Conservation (phyloP, 192 early-diverging fungal genomes). For the Backusella parvicylindrica region DNA sequence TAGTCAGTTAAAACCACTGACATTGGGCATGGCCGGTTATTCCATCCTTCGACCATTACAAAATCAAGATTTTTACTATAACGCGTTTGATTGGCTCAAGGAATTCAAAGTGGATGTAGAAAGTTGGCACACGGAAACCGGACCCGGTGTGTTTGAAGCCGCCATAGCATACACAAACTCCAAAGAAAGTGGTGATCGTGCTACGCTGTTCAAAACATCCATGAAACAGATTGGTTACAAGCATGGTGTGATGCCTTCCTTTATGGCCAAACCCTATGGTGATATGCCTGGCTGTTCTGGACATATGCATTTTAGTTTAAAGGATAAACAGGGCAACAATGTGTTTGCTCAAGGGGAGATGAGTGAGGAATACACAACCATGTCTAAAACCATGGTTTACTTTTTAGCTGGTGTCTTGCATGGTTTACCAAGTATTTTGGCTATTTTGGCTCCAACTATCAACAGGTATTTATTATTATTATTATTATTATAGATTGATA, state of each 20-base stretch:
- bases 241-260: conserved; percentile 68
- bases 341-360: conserved; percentile 40
- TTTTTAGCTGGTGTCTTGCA: conserved; percentile 52
- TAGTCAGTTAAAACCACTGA: conserved; percentile 51
- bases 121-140: conserved; percentile 79
- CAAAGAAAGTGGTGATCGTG: conserved; percentile 62
- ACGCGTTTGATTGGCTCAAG: conserved; percentile 61
- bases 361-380: conserved; percentile 28
- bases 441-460: conserved; percentile 73
- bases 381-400: conserved; percentile 53
- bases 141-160: conserved; percentile 81
- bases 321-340: conserved; percentile 45
- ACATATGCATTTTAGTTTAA: conserved; percentile 72
- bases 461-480: conserved; percentile 48
- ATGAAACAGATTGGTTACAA: conserved; percentile 70
- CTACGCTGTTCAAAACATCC: conserved; percentile 73
- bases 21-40: conserved; percentile 84
- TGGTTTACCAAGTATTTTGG: conserved; percentile 69
- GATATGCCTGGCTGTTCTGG: conserved; percentile 78
- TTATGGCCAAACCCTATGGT: conserved; percentile 81
- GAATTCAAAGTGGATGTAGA: conserved; percentile 64
- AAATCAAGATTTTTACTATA: conserved; percentile 67
- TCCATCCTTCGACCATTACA: conserved; percentile 62
- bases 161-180: conserved; percentile 64
- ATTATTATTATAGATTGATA: background rate